These are phyloP conservation scores for Pharus latifolius DNA, from an alignment of 176 grass and related monocot genomes.

Conservation along the genomic window DNA sequence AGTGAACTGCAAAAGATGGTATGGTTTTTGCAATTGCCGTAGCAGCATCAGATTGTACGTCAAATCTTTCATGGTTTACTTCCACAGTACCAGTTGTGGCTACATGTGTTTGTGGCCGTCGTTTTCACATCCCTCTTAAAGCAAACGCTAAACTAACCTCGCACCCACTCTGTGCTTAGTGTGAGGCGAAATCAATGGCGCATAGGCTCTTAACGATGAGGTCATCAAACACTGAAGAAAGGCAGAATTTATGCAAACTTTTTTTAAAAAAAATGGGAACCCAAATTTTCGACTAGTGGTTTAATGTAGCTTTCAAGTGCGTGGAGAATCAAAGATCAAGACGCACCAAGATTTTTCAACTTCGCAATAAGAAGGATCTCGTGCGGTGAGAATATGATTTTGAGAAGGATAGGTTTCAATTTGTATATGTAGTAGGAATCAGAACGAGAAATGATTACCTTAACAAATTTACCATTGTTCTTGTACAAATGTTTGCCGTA, in stretches of 20 bases:
- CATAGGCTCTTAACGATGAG: neutral
- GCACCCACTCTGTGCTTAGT: conserved; percentile 14
- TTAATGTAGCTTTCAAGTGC: neutral
- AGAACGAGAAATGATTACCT: too few relatives aligned
- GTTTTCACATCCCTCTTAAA: conserved; percentile 22
- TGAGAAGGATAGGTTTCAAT: too few relatives aligned
- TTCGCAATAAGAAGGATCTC: too few relatives aligned
- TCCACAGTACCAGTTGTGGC: too few relatives aligned
- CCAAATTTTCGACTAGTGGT: neutral
- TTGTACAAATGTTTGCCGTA: too few relatives aligned
- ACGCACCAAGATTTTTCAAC: too few relatives aligned
- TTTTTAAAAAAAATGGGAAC: neutral
- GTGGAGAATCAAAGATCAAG: too few relatives aligned
- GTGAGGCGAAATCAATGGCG: neutral
- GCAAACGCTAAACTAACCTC: conserved; percentile 34
- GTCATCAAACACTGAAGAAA: neutral
- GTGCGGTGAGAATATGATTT: too few relatives aligned
- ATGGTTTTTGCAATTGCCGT: neutral
- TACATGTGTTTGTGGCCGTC: neutral
- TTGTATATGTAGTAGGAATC: too few relatives aligned
- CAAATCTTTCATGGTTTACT: neutral
- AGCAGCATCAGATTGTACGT: too few relatives aligned
- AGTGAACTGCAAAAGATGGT: neutral
- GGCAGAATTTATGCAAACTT: neutral
- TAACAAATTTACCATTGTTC: too few relatives aligned